Evolutionary conservation across 345 rosid genomes (phyloP).

Genomic region (Lenwebbia sp.): DNA sequence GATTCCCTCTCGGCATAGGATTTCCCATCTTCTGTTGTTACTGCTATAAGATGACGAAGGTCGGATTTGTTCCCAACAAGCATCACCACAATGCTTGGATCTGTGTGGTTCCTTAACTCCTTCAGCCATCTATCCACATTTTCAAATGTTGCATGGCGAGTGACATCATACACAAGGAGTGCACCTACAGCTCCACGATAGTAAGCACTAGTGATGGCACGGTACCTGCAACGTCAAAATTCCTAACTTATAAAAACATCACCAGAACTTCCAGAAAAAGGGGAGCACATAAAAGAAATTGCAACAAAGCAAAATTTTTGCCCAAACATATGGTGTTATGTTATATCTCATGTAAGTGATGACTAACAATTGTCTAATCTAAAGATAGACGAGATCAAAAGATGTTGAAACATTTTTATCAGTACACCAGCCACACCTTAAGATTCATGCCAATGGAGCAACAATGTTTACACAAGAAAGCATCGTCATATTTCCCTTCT

Average conservation of each 20-base stretch:
- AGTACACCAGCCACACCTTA: background rate
- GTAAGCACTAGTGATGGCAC: conserved; percentile 70
- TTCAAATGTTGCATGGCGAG: conserved; percentile 59
- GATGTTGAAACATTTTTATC: no score
- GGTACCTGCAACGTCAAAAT: conserved; percentile 25
- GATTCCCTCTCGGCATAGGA: conserved; percentile 55
- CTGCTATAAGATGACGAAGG: conserved; percentile 58
- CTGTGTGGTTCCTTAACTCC: conserved; percentile 56
- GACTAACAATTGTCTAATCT: background rate
- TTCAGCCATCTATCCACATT: conserved; percentile 65
- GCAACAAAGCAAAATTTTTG: background rate
- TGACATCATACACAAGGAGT: conserved; percentile 55
- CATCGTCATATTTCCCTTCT: background rate
- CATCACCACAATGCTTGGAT: conserved; percentile 63
- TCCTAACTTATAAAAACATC: background rate
- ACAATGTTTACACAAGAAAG: background rate
- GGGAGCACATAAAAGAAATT: background rate
- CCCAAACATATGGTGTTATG: background rate
- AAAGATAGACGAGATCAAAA: background rate
- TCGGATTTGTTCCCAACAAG: conserved; percentile 63
- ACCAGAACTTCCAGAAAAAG: background rate
- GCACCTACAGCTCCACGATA: conserved; percentile 72
- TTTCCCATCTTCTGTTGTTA: conserved; percentile 48
- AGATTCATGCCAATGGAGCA: background rate
- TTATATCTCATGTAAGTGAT: background rate